phyloP scores from a whole-genome alignment of 805 yeast species.

The Wickerhamomyces alni region DNA sequence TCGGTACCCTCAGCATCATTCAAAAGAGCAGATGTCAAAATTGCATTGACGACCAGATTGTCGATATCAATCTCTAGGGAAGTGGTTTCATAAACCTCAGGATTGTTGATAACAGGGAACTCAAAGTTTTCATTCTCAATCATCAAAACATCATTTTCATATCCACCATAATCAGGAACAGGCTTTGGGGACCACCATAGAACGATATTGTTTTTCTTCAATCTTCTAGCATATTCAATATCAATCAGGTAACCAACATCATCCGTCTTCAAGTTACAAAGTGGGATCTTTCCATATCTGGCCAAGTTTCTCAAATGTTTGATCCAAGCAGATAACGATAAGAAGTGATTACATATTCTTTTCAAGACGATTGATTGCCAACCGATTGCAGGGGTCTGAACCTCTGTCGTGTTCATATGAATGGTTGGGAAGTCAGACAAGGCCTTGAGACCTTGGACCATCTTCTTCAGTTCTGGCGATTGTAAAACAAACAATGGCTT shows the following conservation, averaged over 20 bases:
- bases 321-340: conserved; percentile 71
- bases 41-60: conserved; percentile 79
- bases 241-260: conserved; percentile 78
- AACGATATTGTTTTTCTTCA: conserved; percentile 58
- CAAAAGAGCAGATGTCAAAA: conserved; percentile 75
- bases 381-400: conserved; percentile 64
- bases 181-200: conserved; percentile 92
- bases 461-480: conserved; percentile 51
- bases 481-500: conserved; percentile 65
- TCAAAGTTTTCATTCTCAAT: conserved; percentile 53
- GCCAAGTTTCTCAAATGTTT: conserved; percentile 60
- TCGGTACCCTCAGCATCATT: conserved; percentile 88
- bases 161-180: conserved; percentile 80
- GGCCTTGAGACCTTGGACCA: conserved; percentile 41
- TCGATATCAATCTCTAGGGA: conserved; percentile 72
- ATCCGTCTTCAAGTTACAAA: conserved; percentile 79
- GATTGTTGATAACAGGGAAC: conserved; percentile 66
- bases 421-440: conserved; percentile 57
- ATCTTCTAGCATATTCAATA: conserved; percentile 75
- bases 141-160: conserved; percentile 50
- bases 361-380: conserved; percentile 72
- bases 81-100: conserved; percentile 76
- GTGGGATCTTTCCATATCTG: conserved; percentile 71
- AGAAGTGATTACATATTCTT: conserved; percentile 60
- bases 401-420: conserved; percentile 51